Conservation (phyloP, 1,284 basidiomycete species). For the Neotropicomus parvogracilis region DNA sequence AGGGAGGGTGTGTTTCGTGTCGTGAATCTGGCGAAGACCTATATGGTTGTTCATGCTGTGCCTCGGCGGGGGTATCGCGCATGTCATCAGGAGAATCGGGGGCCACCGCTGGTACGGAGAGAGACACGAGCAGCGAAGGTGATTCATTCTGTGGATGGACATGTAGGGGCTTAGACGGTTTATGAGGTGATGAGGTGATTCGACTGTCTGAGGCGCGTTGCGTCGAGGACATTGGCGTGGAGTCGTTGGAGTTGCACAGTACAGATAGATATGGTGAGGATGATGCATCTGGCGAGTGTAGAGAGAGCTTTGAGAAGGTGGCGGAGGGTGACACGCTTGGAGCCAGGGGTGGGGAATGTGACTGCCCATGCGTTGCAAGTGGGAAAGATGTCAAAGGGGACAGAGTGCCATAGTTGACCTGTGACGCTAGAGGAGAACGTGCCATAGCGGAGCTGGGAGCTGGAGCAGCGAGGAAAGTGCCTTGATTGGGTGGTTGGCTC, state of each 20-base stretch:
- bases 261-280: slow-evolving; percentile 12
- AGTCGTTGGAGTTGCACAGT: slow-evolving; percentile 8
- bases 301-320: slow-evolving; percentile 38
- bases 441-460: not conserved
- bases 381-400: slow-evolving; percentile 10
- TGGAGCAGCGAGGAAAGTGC: not conserved
- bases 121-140: slow-evolving; percentile 3
- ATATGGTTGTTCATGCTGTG: slow-evolving; percentile 24
- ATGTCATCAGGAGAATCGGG: slow-evolving; percentile 11
- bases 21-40: slow-evolving; percentile 22
- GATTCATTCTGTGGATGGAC: slow-evolving; percentile 28
- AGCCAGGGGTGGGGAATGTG: slow-evolving; percentile 3
- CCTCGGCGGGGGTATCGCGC: slow-evolving; percentile 29
- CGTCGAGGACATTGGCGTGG: not conserved
- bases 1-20: not conserved
- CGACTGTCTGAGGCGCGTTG: slow-evolving; percentile 8
- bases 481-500: slow-evolving; percentile 11
- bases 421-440: slow-evolving; percentile 1
- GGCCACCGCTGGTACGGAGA: slow-evolving; percentile 10
- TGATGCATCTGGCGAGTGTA: slow-evolving; percentile 31
- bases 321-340: slow-evolving; percentile 34
- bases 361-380: not conserved
- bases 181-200: slow-evolving; percentile 9
- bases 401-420: not conserved
- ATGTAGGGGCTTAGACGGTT: slow-evolving; percentile 28